Conservation (phyloP, 495 filamentous ascomycete genomes). For the Platismatia glauca region DNA sequence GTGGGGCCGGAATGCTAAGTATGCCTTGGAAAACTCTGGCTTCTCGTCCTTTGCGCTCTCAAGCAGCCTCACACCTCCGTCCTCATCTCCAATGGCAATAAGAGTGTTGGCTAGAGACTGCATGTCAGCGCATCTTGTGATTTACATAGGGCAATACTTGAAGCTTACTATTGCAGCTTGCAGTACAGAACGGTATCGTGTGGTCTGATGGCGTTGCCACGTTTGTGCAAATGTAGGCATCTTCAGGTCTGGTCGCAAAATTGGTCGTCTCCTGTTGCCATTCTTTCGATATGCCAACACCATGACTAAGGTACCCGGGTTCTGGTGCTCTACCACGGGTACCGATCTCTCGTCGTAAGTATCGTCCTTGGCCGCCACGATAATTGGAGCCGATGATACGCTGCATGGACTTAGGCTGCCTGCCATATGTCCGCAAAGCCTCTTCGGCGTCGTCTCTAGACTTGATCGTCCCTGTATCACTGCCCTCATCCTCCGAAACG, state of each 20-base stretch:
- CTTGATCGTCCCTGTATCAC: not conserved
- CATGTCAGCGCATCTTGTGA: not conserved
- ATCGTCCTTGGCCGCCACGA: constrained; percentile 7
- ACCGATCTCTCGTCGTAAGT: constrained; percentile 22
- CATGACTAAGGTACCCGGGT: not conserved
- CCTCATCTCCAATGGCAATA: constrained; percentile 83
- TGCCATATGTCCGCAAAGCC: not conserved
- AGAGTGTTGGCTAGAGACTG: constrained; percentile 56
- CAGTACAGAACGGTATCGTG: constrained; percentile 70
- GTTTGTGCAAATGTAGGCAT: constrained; percentile 52
- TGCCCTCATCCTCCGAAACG: constrained; percentile 10
- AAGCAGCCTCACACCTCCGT: constrained; percentile 69
- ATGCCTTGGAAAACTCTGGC: constrained; percentile 53
- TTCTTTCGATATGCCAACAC: constrained; percentile 35
- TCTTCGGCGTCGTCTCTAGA: constrained; percentile 8
- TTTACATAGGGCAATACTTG: not conserved
- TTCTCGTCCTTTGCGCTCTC: constrained; percentile 58
- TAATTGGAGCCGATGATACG: constrained; percentile 9
- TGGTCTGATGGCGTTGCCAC: constrained; percentile 40
- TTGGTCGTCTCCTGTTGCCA: constrained; percentile 66
- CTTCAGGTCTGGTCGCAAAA: constrained; percentile 60
- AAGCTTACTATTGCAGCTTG: constrained; percentile 67
- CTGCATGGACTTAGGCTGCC: not conserved
- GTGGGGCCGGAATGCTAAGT: constrained; percentile 65
- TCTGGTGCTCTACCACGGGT: constrained; percentile 2